These are phyloP conservation scores for Citeromyces nyonsensis DNA, from an alignment of 805 yeast genomes.

Conservation along the genomic window DNA sequence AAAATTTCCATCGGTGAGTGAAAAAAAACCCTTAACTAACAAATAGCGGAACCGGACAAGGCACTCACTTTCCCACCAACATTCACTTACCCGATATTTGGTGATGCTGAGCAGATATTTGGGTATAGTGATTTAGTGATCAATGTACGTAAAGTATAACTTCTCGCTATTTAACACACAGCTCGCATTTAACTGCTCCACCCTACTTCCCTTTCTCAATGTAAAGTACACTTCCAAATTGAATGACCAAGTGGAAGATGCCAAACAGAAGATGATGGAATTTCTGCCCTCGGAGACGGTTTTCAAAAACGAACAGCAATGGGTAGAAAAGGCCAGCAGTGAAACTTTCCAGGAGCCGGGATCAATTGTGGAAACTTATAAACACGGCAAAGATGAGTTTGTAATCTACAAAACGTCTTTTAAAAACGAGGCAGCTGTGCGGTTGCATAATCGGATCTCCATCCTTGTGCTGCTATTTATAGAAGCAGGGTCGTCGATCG, in stretches of 20 bases:
- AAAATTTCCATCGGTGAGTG: conserved; percentile 26
- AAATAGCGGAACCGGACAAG: conserved; percentile 35
- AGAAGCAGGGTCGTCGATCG: conserved; percentile 89
- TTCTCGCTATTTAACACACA: too few relatives aligned
- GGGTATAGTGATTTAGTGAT: conserved; percentile 67
- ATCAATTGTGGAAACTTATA: conserved; percentile 17
- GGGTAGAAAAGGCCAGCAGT: conserved; percentile 41
- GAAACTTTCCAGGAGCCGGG: conserved; percentile 22
- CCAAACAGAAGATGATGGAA: conserved; percentile 33
- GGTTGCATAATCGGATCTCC: conserved; percentile 56
- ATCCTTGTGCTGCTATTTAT: conserved; percentile 72
- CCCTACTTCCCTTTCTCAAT: conserved; percentile 59
- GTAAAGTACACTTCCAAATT: conserved; percentile 40
- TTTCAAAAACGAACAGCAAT: conserved; percentile 44
- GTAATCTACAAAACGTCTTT: conserved; percentile 36
- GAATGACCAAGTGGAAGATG: conserved; percentile 42
- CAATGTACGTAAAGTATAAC: conserved; percentile 10
- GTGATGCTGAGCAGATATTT: conserved; percentile 77
- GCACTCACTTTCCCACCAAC: conserved; percentile 56
- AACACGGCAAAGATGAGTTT: conserved; percentile 19
- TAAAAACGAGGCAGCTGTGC: conserved; percentile 22
- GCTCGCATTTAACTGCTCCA: conserved; percentile 56
- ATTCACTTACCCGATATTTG: conserved; percentile 89
- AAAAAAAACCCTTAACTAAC: neutral
- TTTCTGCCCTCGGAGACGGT: conserved; percentile 46